Evolutionary conservation across 2,329 filamentous ascomycete species (phyloP).

Genomic region (Arthrobotrys pseudoclavata): DNA sequence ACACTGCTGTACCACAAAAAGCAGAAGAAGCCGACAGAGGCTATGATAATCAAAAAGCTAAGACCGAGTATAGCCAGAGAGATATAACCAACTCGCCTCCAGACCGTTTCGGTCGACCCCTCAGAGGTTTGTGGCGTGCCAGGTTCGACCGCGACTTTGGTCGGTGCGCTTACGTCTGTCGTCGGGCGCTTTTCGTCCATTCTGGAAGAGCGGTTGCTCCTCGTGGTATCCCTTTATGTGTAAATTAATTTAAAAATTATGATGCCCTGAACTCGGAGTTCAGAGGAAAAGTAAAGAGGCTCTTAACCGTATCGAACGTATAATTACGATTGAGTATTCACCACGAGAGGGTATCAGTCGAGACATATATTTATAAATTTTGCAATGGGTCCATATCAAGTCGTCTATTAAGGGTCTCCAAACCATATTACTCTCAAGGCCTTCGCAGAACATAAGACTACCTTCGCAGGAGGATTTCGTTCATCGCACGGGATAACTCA

Average conservation of each 20-base stretch:
- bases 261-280: not conserved
- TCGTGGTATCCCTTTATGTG: not conserved
- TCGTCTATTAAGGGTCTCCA: too few relatives aligned
- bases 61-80: not conserved
- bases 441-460: too few relatives aligned
- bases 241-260: not conserved
- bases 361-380: not conserved
- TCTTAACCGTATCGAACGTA: not conserved
- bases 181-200: not conserved
- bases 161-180: not conserved
- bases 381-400: not conserved
- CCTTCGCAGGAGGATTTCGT: too few relatives aligned
- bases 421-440: too few relatives aligned
- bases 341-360: not conserved
- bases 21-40: slow-evolving; percentile 16
- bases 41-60: slow-evolving; percentile 5
- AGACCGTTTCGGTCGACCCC: not conserved
- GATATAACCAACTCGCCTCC: not conserved
- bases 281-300: not conserved
- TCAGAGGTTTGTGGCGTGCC: not conserved
- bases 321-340: not conserved
- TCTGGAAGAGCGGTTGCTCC: not conserved
- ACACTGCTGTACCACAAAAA: slow-evolving; percentile 16
- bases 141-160: not conserved
- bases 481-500: too few relatives aligned